Conservation (phyloP, 2,329 filamentous ascomycete genomes). For the Pseudonectria buxi region DNA sequence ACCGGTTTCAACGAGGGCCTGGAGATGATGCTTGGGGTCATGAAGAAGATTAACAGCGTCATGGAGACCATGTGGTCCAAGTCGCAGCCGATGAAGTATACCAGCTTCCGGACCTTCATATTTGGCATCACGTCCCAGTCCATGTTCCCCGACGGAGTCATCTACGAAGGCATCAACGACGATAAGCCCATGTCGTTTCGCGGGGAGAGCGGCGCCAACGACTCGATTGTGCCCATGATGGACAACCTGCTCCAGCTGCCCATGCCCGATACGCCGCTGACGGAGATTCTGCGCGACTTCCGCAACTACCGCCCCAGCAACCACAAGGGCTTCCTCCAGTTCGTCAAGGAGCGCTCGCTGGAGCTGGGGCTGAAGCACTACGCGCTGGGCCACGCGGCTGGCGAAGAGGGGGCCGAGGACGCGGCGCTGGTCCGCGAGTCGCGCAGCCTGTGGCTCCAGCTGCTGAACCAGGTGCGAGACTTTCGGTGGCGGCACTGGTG, state of each 20-base stretch:
- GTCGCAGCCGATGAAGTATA: constrained; percentile 77
- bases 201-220: constrained; percentile 89
- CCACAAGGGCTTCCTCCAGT: constrained; percentile 76
- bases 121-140: constrained; percentile 89
- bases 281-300: constrained; percentile 82
- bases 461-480: constrained; percentile 69
- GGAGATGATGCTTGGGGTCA: constrained; percentile 50
- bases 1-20: constrained; percentile 59
- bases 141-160: constrained; percentile 89
- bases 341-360: constrained; percentile 49
- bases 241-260: constrained; percentile 80
- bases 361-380: constrained; percentile 52
- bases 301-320: constrained; percentile 82
- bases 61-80: constrained; percentile 94
- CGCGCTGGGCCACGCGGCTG: constrained; percentile 35
- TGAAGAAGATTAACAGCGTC: constrained; percentile 62
- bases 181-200: constrained; percentile 70
- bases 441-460: constrained; percentile 54
- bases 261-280: constrained; percentile 86
- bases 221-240: constrained; percentile 86
- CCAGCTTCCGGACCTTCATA: constrained; percentile 90
- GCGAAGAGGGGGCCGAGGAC: constrained; percentile 19
- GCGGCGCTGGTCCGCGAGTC: constrained; percentile 45
- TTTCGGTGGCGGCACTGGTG: constrained; percentile 84
- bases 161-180: constrained; percentile 78